Conservation (phyloP, 2,329 filamentous ascomycete species). For the Curvularia spicifera region DNA sequence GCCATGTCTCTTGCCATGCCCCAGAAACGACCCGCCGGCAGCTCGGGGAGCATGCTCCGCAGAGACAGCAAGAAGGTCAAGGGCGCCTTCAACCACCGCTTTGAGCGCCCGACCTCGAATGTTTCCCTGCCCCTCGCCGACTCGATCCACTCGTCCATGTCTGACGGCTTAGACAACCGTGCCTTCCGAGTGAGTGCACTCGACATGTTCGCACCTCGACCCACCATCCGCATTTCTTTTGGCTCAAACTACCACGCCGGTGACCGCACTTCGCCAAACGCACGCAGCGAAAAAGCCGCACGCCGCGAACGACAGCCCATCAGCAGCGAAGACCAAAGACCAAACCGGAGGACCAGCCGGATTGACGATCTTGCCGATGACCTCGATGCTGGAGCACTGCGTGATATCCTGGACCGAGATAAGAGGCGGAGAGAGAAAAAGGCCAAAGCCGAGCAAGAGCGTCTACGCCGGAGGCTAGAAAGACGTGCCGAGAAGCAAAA, state of each 20-base stretch:
- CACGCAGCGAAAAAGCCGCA: constrained; percentile 56
- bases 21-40: constrained; percentile 65
- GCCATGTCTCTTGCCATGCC: constrained; percentile 77
- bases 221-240: constrained; percentile 77
- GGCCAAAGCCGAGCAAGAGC: constrained; percentile 70
- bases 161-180: constrained; percentile 73
- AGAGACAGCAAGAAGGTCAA: constrained; percentile 71
- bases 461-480: constrained; percentile 68
- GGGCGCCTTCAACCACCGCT: constrained; percentile 61
- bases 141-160: constrained; percentile 78
- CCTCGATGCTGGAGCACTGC: constrained; percentile 80
- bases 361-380: constrained; percentile 79
- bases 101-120: constrained; percentile 71
- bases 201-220: constrained; percentile 82
- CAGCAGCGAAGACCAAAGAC: constrained; percentile 56
- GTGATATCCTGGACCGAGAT: constrained; percentile 90
- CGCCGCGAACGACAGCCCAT: constrained; percentile 61
- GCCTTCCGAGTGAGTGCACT: constrained; percentile 82
- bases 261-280: constrained; percentile 43
- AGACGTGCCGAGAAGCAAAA: constrained; percentile 68
- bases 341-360: constrained; percentile 63
- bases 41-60: constrained; percentile 66
- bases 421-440: constrained; percentile 79
- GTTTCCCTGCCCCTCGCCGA: constrained; percentile 75
- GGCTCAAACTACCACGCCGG: constrained; percentile 63